Percentiles rank a stretch among this genome's conserved stretches.
These are phyloP conservation scores for Prototheca stagnorum DNA, from an alignment of 163 green algal genomes.

Conservation along the genomic window DNA sequence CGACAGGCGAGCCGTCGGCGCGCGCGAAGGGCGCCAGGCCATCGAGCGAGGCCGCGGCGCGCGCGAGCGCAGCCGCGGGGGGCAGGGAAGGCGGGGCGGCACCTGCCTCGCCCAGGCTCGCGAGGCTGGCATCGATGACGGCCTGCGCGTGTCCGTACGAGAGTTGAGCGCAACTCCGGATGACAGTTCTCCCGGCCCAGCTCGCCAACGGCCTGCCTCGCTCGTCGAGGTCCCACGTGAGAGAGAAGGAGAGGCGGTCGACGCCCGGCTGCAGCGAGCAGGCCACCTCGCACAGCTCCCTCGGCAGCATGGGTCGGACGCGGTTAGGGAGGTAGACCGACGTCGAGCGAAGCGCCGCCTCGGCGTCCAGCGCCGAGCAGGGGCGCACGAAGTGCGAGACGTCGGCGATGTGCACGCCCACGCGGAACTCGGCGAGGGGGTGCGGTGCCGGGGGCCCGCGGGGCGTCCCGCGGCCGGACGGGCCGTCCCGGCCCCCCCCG, in stretches of 20 bases:
- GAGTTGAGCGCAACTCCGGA: slow-evolving; percentile 39
- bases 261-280: slow-evolving; percentile 25
- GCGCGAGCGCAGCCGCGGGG: too few species aligned
- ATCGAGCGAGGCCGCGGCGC: neutral
- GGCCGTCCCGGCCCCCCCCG: too few species aligned
- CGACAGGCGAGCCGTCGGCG: too few species aligned
- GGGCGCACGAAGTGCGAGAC: slow-evolving; percentile 73
- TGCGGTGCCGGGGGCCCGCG: too few species aligned
- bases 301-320: slow-evolving; percentile 92
- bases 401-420: slow-evolving; percentile 98
- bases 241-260: slow-evolving; percentile 33
- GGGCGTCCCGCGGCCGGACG: too few species aligned
- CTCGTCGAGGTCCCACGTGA: slow-evolving; percentile 12
- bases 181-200: slow-evolving; percentile 38
- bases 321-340: slow-evolving; percentile 50
- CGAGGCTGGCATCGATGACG: slow-evolving; percentile 19
- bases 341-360: slow-evolving; percentile 52
- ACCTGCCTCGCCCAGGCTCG: too few species aligned
- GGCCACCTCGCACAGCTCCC: slow-evolving; percentile 61
- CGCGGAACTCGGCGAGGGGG: slow-evolving; percentile 28
- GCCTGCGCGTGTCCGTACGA: slow-evolving; percentile 36
- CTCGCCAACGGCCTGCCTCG: neutral
- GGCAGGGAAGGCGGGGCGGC: too few species aligned
- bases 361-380: slow-evolving; percentile 55
- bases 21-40: too few species aligned